Evolutionary conservation across 129 eudicot species (phyloP), one percentile per base, ranked within the genome.

Genomic region (Centella asiatica): DNA sequence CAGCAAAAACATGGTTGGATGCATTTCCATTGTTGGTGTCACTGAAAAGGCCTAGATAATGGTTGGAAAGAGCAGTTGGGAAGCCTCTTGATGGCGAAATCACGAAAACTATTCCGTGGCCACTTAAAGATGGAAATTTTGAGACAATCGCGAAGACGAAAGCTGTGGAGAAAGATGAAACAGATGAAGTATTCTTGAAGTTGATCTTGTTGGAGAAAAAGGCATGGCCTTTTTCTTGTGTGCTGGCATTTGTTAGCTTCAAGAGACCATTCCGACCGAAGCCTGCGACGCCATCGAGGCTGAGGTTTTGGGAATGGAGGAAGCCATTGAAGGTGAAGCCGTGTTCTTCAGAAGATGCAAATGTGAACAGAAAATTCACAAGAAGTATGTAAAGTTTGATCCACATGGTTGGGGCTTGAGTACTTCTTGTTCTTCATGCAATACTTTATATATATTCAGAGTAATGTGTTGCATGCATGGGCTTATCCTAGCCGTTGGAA

Each of bases 71-170:
- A 65, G 86, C 81, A 8, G 19, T 36, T 48, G 26, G 11, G 64
- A 80, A 72, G 24, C 76, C 78, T 49, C 32, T 69, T 18, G 79
- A 39, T 5, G 88, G 80, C 5, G 92, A 49, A 29, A 89, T 64
- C 0, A 85, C 69, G 71, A 89, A 89, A 28, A 95, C 97, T 0
- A 86, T 33, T 17, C 95, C 90, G 70, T 83, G 90, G 32, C 87
- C 95, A 15, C 87, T 82, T 22, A n/a, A n/a, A n/a, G 58, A 69
- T 42, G 66, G 78, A 63, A n/a, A 64, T 72, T 49, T 78, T 63
- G 1, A 87, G 86, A 18, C 48, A 77, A 12, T 83, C 28, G 76
- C 64, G 52, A 86, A 80, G 11, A 62, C 87, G 32, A 86, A 83
- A 20, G 77, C 69, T 0, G 87, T 86, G 27, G 95, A 86, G 66